Conservation (phyloP, 192 early-diverging fungal species). For the Backusella liffmaniae region DNA sequence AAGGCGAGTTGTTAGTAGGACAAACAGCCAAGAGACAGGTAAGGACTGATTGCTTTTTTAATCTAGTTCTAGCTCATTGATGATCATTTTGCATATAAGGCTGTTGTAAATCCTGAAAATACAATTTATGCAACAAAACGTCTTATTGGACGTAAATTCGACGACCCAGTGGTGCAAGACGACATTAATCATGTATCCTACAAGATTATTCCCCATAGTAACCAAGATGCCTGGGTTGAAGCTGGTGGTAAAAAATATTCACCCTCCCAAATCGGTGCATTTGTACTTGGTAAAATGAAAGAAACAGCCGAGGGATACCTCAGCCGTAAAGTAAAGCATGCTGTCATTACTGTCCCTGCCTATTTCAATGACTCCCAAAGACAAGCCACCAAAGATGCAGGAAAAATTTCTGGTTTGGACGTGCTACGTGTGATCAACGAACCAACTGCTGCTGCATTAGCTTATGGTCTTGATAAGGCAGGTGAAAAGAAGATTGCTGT, state of each 20-base stretch:
- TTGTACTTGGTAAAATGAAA: constrained; percentile 99
- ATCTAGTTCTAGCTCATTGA: background rate
- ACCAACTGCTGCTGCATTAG: constrained; percentile 92
- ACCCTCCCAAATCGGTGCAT: constrained; percentile 94
- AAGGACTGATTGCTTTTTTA: background rate
- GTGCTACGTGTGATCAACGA: constrained; percentile 96
- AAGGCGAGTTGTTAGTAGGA: constrained; percentile 96
- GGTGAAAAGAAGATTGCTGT: constrained; percentile 92
- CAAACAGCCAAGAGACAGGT: constrained; percentile 95
- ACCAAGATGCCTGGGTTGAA: constrained; percentile 98
- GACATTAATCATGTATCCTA: constrained; percentile 90
- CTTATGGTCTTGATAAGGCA: constrained; percentile 85
- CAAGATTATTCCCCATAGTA: constrained; percentile 94
- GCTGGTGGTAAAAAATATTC: constrained; percentile 94
- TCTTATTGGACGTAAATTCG: constrained; percentile 92
- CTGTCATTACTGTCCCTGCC: constrained; percentile 97
- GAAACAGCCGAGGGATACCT: constrained; percentile 89
- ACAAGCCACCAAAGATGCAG: constrained; percentile 96
- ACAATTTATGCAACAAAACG: constrained; percentile 98
- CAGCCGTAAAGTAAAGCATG: constrained; percentile 83
- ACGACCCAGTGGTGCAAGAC: constrained; percentile 85
- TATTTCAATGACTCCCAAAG: constrained; percentile 98
- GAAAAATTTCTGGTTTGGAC: constrained; percentile 85
- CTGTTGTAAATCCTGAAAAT: constrained; percentile 97
- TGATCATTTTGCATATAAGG: constrained; percentile 35